Evolutionary conservation across 2,329 filamentous ascomycete species (phyloP).

Genomic region (Phoma sp.): DNA sequence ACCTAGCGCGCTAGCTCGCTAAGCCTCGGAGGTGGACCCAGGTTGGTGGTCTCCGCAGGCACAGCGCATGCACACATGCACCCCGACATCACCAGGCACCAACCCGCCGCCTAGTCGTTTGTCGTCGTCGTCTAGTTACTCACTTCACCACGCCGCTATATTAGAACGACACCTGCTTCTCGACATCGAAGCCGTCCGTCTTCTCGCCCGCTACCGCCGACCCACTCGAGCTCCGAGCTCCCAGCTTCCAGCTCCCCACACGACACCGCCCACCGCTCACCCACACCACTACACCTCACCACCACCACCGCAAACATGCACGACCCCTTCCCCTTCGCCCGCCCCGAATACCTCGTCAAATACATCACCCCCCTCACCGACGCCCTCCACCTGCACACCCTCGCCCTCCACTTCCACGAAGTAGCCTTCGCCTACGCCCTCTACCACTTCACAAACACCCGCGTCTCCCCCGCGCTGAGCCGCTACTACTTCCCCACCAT

Average conservation of each 20-base stretch:
- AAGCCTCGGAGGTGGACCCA: conserved; percentile 25
- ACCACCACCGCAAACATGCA: conserved; percentile 67
- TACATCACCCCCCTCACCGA: conserved; percentile 71
- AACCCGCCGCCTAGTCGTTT: conserved; percentile 7
- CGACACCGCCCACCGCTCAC: no score
- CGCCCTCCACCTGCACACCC: conserved; percentile 66
- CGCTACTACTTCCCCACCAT: conserved; percentile 66
- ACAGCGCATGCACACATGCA: conserved; percentile 16
- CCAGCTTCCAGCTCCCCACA: conserved; percentile 9
- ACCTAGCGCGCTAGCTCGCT: conserved; percentile 27
- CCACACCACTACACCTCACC: not conserved
- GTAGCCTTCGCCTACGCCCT: conserved; percentile 69
- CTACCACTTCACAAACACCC: conserved; percentile 73
- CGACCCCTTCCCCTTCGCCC: conserved; percentile 72
- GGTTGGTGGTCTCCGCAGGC: conserved; percentile 8
- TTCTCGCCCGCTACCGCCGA: not conserved
- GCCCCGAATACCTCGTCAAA: conserved; percentile 63
- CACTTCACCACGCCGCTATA: not conserved
- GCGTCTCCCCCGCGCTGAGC: conserved; percentile 73
- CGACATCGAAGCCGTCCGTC: not conserved
- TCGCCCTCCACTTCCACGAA: conserved; percentile 81
- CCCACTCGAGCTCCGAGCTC: not conserved
- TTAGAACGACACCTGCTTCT: not conserved
- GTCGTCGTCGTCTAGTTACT: not conserved
- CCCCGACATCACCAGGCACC: conserved; percentile 18